These are phyloP conservation scores for Leishmania guyanensis DNA, from an alignment of 208 protist genomes.

Conservation along the genomic window DNA sequence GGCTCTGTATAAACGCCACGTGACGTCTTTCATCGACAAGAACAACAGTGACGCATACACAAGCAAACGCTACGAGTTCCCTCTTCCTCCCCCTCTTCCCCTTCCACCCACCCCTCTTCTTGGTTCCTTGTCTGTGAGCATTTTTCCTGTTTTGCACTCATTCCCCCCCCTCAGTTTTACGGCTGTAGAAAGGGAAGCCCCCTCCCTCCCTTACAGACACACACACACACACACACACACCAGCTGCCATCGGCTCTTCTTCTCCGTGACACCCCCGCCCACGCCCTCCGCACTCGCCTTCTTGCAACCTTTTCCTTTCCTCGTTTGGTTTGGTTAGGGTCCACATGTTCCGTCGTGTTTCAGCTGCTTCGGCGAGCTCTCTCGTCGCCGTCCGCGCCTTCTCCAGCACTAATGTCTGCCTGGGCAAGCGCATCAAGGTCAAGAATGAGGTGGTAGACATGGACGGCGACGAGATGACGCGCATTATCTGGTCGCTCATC, in stretches of 20 bases:
- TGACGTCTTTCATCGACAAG: neutral
- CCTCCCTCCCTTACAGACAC: neutral
- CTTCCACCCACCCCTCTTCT: too few relatives aligned
- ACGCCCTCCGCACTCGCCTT: neutral
- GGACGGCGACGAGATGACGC: constrained; percentile 98
- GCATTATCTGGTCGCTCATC: constrained; percentile 97
- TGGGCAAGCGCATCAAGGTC: constrained; percentile 85
- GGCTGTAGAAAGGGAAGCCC: neutral
- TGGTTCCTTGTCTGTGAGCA: too few relatives aligned
- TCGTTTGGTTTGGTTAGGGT: neutral
- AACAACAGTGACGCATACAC: neutral
- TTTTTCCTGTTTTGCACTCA: neutral
- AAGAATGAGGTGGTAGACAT: constrained; percentile 95
- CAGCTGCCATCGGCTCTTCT: neutral
- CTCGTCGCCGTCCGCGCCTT: constrained; percentile 37
- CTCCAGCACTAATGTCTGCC: constrained; percentile 50
- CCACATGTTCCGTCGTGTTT: constrained; percentile 62
- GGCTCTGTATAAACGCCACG: neutral
- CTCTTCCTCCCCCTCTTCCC: neutral
- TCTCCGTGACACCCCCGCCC: neutral
- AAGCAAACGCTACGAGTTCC: neutral
- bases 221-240: neutral
- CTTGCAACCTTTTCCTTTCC: neutral
- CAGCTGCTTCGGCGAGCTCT: constrained; percentile 28
- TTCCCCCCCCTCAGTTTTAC: neutral